These are phyloP conservation scores for Paecilomyces fulvus DNA, from an alignment of 2,329 filamentous ascomycete species.

Conservation along the genomic window DNA sequence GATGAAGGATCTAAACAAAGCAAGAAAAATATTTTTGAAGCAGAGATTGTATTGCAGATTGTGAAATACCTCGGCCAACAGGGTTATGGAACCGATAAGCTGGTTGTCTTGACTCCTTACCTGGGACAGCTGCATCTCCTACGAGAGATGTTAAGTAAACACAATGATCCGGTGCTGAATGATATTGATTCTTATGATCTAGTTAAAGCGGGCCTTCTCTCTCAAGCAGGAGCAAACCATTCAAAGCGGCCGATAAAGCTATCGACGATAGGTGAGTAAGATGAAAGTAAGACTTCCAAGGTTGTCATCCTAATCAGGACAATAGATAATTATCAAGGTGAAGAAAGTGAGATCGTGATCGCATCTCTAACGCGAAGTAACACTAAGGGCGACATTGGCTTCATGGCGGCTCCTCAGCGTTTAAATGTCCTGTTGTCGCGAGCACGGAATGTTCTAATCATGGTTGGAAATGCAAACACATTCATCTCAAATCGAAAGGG, in stretches of 20 bases:
- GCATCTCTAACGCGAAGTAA: slow-evolving; percentile 62
- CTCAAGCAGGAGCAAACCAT: slow-evolving; percentile 43
- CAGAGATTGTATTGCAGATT: slow-evolving; percentile 54
- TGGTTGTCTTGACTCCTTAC: slow-evolving; percentile 66
- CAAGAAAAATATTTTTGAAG: slow-evolving; percentile 59
- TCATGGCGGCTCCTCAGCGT: slow-evolving; percentile 57
- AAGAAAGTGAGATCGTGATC: slow-evolving; percentile 66
- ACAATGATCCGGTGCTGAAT: slow-evolving; percentile 58
- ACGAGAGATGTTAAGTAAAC: slow-evolving; percentile 41
- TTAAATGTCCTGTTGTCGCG: slow-evolving; percentile 63
- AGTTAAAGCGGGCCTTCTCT: slow-evolving; percentile 53
- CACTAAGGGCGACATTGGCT: slow-evolving; percentile 55
- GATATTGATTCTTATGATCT: slow-evolving; percentile 61
- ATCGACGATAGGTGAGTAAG: slow-evolving; percentile 57
- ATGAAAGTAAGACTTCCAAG: not conserved
- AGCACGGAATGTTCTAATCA: slow-evolving; percentile 56
- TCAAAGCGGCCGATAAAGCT: slow-evolving; percentile 49
- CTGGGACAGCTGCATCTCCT: slow-evolving; percentile 59
- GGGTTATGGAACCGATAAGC: slow-evolving; percentile 55
- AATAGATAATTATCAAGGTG: slow-evolving; percentile 68
- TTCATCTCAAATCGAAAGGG: slow-evolving; percentile 55
- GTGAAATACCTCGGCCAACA: slow-evolving; percentile 64
- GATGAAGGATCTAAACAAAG: slow-evolving; percentile 45
- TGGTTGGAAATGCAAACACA: slow-evolving; percentile 62
- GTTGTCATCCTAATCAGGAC: not conserved